These are phyloP conservation scores for Lachancea thermotolerans DNA, from an alignment of 805 yeast species.

Conservation along the genomic window DNA sequence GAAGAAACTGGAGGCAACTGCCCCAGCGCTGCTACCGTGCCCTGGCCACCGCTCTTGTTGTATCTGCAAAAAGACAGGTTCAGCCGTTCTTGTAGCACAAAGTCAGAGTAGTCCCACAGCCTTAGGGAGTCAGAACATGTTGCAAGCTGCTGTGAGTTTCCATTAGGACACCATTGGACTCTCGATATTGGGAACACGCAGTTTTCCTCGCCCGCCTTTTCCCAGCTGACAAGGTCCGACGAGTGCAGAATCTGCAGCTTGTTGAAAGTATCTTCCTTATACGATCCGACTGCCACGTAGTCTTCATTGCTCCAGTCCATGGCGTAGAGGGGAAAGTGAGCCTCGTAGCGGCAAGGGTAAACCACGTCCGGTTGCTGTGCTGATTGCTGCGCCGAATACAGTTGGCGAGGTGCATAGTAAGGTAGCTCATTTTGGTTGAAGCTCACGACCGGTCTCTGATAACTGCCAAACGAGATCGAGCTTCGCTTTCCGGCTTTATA, in stretches of 20 bases:
- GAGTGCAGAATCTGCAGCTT: slow-evolving; percentile 49
- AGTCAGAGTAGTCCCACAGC: slow-evolving; percentile 28
- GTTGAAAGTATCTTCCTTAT: slow-evolving; percentile 70
- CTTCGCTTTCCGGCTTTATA: slow-evolving; percentile 26
- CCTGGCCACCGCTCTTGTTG: slow-evolving; percentile 24
- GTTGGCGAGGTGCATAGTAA: slow-evolving; percentile 6
- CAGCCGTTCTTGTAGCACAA: slow-evolving; percentile 34
- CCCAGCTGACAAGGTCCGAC: slow-evolving; percentile 69
- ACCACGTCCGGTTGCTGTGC: slow-evolving; percentile 5
- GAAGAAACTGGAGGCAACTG: slow-evolving; percentile 82
- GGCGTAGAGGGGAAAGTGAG: slow-evolving; percentile 26
- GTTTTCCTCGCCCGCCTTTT: slow-evolving; percentile 31
- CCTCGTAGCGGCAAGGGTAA: slow-evolving; percentile 24
- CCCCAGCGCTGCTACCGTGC: slow-evolving; percentile 15
- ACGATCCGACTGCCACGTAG: slow-evolving; percentile 39
- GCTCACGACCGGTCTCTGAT: slow-evolving; percentile 12
- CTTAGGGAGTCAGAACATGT: slow-evolving; percentile 33
- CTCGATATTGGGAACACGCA: slow-evolving; percentile 30
- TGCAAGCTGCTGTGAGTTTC: slow-evolving; percentile 23
- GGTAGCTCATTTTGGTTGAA: slow-evolving; percentile 5
- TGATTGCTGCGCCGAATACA: slow-evolving; percentile 6
- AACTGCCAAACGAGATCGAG: slow-evolving; percentile 27
- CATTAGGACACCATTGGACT: slow-evolving; percentile 31
- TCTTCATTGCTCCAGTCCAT: slow-evolving; percentile 31
- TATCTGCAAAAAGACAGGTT: slow-evolving; percentile 38